Evolutionary conservation across 805 yeast genomes (phyloP).

Genomic region (Zygotorulaspora chibaensis): DNA sequence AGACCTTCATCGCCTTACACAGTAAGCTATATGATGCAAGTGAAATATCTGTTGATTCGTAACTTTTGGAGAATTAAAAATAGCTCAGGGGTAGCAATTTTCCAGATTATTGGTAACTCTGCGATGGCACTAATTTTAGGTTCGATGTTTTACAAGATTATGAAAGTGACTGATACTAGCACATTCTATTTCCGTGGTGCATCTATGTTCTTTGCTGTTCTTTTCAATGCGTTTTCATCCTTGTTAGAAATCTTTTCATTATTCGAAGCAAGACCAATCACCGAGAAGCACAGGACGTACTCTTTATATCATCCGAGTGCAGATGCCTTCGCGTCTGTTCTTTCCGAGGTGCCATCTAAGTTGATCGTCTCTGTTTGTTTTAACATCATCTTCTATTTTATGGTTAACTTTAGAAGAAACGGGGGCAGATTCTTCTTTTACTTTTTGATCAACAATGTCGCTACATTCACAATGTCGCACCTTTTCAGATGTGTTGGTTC

Average conservation of each 20-base stretch:
- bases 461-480: constrained; percentile 52
- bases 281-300: constrained; percentile 54
- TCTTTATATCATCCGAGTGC: constrained; percentile 59
- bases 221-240: constrained; percentile 60
- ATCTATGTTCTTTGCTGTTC: constrained; percentile 60
- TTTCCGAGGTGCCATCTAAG: constrained; percentile 52
- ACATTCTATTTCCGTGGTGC: constrained; percentile 57
- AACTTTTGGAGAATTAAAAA: constrained; percentile 47
- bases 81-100: constrained; percentile 45
- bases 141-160: constrained; percentile 54
- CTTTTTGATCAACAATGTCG: constrained; percentile 40
- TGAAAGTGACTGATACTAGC: constrained; percentile 34
- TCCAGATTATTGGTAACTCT: constrained; percentile 42
- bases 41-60: constrained; percentile 43
- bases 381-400: constrained; percentile 48
- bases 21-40: constrained; percentile 50
- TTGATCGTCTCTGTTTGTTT: constrained; percentile 42
- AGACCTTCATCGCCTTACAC: constrained; percentile 50
- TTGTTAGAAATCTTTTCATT: constrained; percentile 53
- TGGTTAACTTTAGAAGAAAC: constrained; percentile 48
- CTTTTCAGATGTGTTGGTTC: constrained; percentile 53
- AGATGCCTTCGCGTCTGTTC: constrained; percentile 50
- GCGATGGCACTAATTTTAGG: constrained; percentile 52
- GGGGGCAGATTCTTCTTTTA: constrained; percentile 55
- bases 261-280: constrained; percentile 53